phyloP scores from a whole-genome alignment of 345 rosid species.

The Hirschfeldia incana region DNA sequence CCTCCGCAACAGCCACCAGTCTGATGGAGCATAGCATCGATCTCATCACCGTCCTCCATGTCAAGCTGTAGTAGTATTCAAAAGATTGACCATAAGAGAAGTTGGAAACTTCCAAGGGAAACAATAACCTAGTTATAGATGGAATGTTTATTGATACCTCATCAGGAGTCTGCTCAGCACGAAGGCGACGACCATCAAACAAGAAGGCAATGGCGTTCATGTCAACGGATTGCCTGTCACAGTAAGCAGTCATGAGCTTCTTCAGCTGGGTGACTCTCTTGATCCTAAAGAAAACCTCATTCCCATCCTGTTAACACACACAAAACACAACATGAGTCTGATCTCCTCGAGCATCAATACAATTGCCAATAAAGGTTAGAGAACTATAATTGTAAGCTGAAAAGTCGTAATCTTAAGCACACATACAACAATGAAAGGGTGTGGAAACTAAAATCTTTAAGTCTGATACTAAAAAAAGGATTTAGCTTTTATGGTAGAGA shows the following conservation, averaged over 20 bases:
- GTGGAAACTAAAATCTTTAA: too few species aligned
- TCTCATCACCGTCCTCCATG: constrained; percentile 91
- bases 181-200: background rate
- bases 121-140: constrained; percentile 13
- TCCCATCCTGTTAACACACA: background rate
- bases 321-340: background rate
- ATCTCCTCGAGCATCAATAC: background rate
- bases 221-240: background rate
- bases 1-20: constrained; percentile 51
- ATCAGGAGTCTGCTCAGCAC: background rate
- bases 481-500: too few species aligned
- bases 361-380: background rate
- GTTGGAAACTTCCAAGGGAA: background rate
- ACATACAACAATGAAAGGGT: too few species aligned
- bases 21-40: constrained; percentile 85
- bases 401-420: too few species aligned
- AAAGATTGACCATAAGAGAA: background rate
- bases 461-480: too few species aligned
- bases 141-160: background rate
- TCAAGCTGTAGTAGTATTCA: constrained; percentile 49
- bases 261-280: background rate
- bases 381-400: too few species aligned
- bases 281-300: background rate
- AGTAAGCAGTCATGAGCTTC: background rate
- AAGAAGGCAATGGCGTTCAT: background rate